Conservation (phyloP, 192 early-diverging fungal genomes). For the Backusella tuberculispora region DNA sequence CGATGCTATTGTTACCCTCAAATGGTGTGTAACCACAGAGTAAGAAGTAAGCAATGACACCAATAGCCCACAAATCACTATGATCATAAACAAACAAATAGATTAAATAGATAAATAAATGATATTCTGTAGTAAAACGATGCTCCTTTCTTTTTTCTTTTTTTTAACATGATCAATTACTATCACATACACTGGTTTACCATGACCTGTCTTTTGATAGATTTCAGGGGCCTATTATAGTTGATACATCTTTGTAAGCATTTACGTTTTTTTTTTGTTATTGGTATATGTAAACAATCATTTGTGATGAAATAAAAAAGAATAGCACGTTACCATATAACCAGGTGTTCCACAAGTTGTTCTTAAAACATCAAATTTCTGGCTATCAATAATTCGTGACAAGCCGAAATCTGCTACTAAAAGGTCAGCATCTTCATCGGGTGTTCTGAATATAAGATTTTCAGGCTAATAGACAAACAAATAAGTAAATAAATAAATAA, state of each 20-base stretch:
- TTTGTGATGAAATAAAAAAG: slow-evolving; percentile 11
- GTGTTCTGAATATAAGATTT: slow-evolving; percentile 73
- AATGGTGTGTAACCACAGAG: slow-evolving; percentile 79
- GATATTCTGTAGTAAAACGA: neutral
- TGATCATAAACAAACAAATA: neutral
- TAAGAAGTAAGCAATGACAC: slow-evolving; percentile 77
- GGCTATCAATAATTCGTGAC: slow-evolving; percentile 64
- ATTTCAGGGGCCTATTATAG: slow-evolving; percentile 59
- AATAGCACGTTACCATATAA: slow-evolving; percentile 63
- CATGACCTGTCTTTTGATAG: slow-evolving; percentile 63
- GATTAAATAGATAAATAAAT: too few relatives aligned
- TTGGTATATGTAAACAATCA: too few relatives aligned
- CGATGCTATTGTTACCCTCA: slow-evolving; percentile 53
- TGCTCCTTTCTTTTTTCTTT: too few relatives aligned
- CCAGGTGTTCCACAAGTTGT: slow-evolving; percentile 81
- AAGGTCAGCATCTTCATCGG: slow-evolving; percentile 60
- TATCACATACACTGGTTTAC: slow-evolving; percentile 63
- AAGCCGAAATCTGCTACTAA: slow-evolving; percentile 88
- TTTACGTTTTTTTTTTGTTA: neutral
- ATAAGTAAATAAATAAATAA: slow-evolving; percentile 20
- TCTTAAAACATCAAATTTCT: slow-evolving; percentile 61
- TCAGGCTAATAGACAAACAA: slow-evolving; percentile 57
- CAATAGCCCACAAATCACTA: slow-evolving; percentile 80
- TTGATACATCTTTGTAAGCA: neutral
- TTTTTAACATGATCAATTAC: neutral